Conservation (phyloP, 2,329 filamentous ascomycete genomes). For the Fusarium algeriense region DNA sequence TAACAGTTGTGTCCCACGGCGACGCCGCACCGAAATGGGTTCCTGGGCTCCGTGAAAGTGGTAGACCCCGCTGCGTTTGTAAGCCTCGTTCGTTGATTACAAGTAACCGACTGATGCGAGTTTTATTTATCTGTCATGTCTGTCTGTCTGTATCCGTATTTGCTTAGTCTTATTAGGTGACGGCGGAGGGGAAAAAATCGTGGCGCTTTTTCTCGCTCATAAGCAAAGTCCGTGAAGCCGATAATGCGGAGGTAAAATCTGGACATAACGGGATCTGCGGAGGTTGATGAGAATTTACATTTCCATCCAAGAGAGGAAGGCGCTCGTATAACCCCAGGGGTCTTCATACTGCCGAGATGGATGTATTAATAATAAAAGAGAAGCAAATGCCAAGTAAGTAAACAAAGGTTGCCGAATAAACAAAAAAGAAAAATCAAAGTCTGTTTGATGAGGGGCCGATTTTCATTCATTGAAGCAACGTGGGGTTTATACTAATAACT, state of each 20-base stretch:
- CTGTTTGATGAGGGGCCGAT: constrained; percentile 7
- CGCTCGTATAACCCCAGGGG: background rate
- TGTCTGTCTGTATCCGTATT: background rate
- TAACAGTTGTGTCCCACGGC: constrained; percentile 18
- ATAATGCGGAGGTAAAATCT: constrained; percentile 33
- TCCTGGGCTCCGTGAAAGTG: constrained; percentile 8
- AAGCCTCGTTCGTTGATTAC: constrained; percentile 16
- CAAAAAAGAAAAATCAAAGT: constrained; percentile 2
- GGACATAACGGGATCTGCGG: constrained; percentile 28
- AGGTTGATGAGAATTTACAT: constrained; percentile 9
- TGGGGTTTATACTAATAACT: constrained; percentile 20
- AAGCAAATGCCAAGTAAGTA: background rate
- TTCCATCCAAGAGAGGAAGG: constrained; percentile 36
- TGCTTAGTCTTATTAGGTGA: background rate
- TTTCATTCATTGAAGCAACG: constrained; percentile 18
- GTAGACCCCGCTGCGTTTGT: constrained; percentile 28
- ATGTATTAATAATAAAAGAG: background rate
- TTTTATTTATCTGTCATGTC: background rate
- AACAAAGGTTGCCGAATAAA: background rate
- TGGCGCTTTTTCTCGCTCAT: constrained; percentile 39
- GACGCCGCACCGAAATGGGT: constrained; percentile 31
- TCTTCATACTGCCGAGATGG: constrained; percentile 2
- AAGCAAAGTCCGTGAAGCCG: constrained; percentile 44
- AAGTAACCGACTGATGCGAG: constrained; percentile 2
- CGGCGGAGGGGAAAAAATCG: constrained; percentile 3